A percentile compares a stretch with the other conserved stretches of the same genome.
Evolutionary conservation across 768 basidiomycete genomes (phyloP).

Genomic region (Nevesoporus exiguus): DNA sequence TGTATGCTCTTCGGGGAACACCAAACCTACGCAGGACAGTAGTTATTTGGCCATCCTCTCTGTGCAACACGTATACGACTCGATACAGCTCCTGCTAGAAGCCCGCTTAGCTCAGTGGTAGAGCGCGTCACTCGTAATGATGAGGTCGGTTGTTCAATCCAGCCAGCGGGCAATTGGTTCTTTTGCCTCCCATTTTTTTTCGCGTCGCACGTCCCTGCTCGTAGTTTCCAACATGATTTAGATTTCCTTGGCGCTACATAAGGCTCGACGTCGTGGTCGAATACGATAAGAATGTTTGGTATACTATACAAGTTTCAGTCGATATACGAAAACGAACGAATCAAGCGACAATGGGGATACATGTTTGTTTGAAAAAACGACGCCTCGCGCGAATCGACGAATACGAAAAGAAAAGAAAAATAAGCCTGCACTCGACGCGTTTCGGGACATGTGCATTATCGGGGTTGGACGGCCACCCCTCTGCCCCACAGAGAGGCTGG

Average conservation of each 20-base stretch:
- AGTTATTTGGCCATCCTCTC: too few relatives aligned
- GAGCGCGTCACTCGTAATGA: slow-evolving; percentile 43
- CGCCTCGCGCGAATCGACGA: slow-evolving; percentile 3
- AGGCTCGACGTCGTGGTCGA: not conserved
- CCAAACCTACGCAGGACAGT: too few relatives aligned
- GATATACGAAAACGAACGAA: slow-evolving; percentile 9
- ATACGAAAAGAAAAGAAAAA: not conserved
- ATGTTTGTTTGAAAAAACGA: slow-evolving; percentile 4
- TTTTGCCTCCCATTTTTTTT: not conserved
- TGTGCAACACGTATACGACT: not conserved
- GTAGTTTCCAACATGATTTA: not conserved
- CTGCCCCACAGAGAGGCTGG: slow-evolving; percentile 3
- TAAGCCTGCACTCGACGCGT: slow-evolving; percentile 5
- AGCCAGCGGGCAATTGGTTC: slow-evolving; percentile 34
- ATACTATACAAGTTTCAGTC: slow-evolving; percentile 22
- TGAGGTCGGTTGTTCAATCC: slow-evolving; percentile 46
- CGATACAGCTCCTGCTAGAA: too few relatives aligned
- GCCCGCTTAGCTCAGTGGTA: slow-evolving; percentile 44
- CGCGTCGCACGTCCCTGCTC: not conserved
- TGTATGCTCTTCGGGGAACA: too few relatives aligned
- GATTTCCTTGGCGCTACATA: not conserved
- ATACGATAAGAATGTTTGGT: slow-evolving; percentile 14
- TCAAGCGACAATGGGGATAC: slow-evolving; percentile 1
- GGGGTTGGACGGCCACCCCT: not conserved
- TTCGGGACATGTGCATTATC: not conserved